Conservation (phyloP, 2,329 filamentous ascomycete species). For the Ramichloridium luteum region DNA sequence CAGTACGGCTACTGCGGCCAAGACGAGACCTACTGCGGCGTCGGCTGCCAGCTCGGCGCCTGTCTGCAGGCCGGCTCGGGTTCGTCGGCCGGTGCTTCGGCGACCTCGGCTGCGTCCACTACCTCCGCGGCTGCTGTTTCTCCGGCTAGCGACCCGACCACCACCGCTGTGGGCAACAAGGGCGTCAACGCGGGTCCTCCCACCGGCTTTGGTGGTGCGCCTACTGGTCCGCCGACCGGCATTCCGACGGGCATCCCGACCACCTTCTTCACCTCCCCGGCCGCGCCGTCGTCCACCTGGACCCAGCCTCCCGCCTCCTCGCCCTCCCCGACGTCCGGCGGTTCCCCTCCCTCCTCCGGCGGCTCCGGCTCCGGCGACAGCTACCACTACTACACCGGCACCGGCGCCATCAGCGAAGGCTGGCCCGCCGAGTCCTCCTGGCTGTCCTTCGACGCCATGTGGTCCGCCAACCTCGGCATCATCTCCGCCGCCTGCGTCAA, state of each 20-base stretch:
- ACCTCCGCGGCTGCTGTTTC: not conserved
- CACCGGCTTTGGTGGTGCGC: constrained; percentile 1
- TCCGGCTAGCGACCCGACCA: constrained; percentile 4
- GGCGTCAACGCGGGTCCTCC: constrained; percentile 3
- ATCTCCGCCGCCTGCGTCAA: constrained; percentile 28
- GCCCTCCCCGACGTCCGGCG: constrained; percentile 4
- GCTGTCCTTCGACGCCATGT: constrained; percentile 19
- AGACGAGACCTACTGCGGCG: constrained; percentile 13
- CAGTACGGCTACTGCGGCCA: constrained; percentile 18
- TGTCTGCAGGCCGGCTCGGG: constrained; percentile 3
- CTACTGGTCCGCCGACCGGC: too few species aligned
- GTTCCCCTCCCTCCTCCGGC: constrained; percentile 2
- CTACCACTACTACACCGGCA: constrained; percentile 16
- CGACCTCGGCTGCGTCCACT: constrained; percentile 2
- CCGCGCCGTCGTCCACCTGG: too few species aligned
- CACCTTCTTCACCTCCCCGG: too few species aligned
- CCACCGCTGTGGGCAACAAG: constrained; percentile 4
- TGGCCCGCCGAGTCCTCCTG: constrained; percentile 18
- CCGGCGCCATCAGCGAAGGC: constrained; percentile 13
- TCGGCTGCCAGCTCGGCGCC: constrained; percentile 17
- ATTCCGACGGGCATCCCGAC: too few species aligned
- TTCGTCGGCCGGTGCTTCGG: not conserved
- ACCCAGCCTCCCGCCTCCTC: constrained; percentile 1
- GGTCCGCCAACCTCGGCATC: constrained; percentile 23
- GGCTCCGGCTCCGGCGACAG: constrained; percentile 8